Conservation (phyloP, 257 asterid genomes). For the Knoxia roxburghii region DNA sequence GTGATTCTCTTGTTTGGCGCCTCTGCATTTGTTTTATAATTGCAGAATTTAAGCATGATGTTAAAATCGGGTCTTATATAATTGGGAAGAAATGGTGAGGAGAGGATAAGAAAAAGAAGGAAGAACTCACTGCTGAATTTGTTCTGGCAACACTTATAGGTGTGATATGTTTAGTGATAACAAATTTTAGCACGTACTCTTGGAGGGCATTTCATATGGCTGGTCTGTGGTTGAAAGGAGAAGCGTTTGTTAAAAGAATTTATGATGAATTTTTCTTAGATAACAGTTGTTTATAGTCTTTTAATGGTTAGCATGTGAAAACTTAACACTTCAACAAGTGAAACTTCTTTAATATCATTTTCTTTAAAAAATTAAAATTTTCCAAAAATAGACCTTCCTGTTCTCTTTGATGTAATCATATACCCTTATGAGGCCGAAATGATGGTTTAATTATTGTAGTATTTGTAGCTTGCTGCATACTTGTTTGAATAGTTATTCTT, state of each 20-base stretch:
- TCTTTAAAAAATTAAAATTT: too few relatives aligned
- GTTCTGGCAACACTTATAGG: neutral
- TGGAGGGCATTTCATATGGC: neutral
- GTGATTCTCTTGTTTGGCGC: slow-evolving; percentile 8
- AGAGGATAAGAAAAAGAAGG: neutral
- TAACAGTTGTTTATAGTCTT: neutral
- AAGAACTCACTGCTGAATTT: neutral
- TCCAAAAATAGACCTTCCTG: neutral
- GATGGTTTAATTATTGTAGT: neutral
- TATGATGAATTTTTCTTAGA: neutral
- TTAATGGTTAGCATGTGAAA: too few relatives aligned
- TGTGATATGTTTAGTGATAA: neutral
- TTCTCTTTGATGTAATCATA: neutral
- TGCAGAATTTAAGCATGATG: neutral
- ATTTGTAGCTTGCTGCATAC: neutral
- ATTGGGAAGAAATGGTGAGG: neutral
- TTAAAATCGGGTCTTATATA: neutral
- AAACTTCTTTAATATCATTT: neutral
- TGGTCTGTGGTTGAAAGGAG: neutral
- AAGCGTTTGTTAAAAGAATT: neutral
- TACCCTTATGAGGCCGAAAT: neutral
- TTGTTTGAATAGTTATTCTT: neutral
- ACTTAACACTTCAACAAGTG: neutral
- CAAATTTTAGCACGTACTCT: neutral
- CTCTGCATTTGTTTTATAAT: neutral